Conservation (phyloP, 192 early-diverging fungal genomes). For the Funneliformis geosporum region DNA sequence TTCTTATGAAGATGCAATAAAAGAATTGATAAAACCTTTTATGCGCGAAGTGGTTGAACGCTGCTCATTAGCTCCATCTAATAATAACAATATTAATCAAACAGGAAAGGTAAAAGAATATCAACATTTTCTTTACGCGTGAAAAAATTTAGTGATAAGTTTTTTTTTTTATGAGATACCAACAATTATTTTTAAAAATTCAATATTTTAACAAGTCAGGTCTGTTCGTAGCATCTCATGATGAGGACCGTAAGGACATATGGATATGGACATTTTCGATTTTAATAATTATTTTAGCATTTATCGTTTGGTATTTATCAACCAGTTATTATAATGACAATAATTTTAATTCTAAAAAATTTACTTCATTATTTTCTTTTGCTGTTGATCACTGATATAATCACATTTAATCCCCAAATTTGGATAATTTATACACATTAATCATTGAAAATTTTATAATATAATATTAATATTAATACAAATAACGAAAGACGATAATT, state of each 20-base stretch:
- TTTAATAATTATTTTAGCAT: constrained; percentile 2
- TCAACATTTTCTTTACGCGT: background rate
- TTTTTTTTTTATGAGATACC: background rate
- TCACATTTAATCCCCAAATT: too few relatives aligned
- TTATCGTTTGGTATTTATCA: constrained; percentile 19
- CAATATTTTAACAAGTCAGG: background rate
- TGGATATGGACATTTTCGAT: constrained; percentile 17
- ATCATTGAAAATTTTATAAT: too few relatives aligned
- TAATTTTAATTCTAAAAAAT: background rate
- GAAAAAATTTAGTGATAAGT: background rate
- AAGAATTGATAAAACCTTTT: constrained; percentile 40
- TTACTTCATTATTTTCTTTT: background rate
- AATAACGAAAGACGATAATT: too few relatives aligned
- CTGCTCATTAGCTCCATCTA: constrained; percentile 38
- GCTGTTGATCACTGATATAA: too few relatives aligned
- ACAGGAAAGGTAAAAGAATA: background rate
- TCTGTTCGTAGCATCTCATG: background rate
- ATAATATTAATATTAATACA: too few relatives aligned
- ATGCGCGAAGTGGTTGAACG: constrained; percentile 46
- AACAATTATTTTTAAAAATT: background rate
- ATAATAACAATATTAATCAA: background rate
- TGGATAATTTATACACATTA: too few relatives aligned
- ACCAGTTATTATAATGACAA: background rate
- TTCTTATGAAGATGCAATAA: constrained; percentile 45
- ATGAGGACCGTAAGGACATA: background rate